Base-by-base conservation (phyloP, 805 yeast genomes). In the Candida chilensis region DNA sequence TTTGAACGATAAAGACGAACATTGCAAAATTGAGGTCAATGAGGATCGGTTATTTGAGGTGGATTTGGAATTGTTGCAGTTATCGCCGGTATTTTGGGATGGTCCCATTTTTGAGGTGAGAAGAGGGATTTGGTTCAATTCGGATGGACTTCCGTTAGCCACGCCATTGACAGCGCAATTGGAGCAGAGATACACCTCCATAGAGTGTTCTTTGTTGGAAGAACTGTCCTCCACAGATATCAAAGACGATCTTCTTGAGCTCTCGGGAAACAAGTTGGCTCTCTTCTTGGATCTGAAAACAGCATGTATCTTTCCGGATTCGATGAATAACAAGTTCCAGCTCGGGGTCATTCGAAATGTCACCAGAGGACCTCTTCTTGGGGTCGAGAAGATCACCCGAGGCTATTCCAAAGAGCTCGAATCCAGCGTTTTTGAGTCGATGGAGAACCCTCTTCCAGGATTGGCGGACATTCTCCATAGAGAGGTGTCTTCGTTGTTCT, bases 41-140 rank as follows among this genome's bases (percentile, higher is more conserved):
- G 95, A 85, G 43, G 97, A 88, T 46, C 70, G 72, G 16, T 57
- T 90, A 16, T 83, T 82, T 43, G 73, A 75, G 42, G 95, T 86
- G 4, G 74, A 85, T 43, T 36, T 90, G 14, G 37, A 46, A 1
- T 51, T 56, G 5, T 64, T 75, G 52, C 65, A 64, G 29, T 50
- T 88, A 42, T 39, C 54, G 3, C 94, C 97, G 0, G 68, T 78
- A 0, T 90, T 77, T 48, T 90, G 96, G 96, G 76, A 74, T 5
- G 96, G 96, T 1, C 92, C 96, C 0, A 56, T 61, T 1, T 90
- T 77, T 47, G 87, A 83, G 36, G 80, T 90, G 1, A 62, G 95
- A 27, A 58, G 96, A 32, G 95, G 95, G 1, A 50, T 75, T 1
- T 90, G 97, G 97, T 86, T 85, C 48, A 55, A 63, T 21, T 47